These are phyloP conservation scores for Davidsoniella eucalypti DNA, from an alignment of 2,329 filamentous ascomycete species.

Conservation along the genomic window DNA sequence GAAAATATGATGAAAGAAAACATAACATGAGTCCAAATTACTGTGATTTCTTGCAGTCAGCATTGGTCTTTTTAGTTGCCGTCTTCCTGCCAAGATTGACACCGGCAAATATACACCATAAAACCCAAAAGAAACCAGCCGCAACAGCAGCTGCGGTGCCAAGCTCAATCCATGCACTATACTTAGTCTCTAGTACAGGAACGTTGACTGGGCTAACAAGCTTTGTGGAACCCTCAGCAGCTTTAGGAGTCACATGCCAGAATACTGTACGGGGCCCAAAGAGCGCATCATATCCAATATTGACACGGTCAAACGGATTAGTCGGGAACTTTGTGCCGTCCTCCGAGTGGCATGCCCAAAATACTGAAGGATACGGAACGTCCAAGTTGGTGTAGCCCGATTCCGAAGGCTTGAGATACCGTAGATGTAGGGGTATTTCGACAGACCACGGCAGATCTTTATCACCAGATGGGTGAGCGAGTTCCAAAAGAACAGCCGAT, in stretches of 20 bases:
- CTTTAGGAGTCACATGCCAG: conserved; percentile 47
- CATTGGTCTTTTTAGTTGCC: conserved; percentile 15
- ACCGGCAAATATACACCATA: conserved; percentile 37
- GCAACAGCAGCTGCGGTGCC: conserved; percentile 44
- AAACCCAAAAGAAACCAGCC: conserved; percentile 53
- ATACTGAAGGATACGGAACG: conserved; percentile 69
- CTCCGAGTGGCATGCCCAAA: conserved; percentile 71
- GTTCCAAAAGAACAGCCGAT: conserved; percentile 57
- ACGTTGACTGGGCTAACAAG: conserved; percentile 42
- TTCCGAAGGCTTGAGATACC: conserved; percentile 53
- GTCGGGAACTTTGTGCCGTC: conserved; percentile 49
- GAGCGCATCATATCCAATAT: conserved; percentile 70
- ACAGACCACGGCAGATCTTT: conserved; percentile 39
- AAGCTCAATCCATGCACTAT: conserved; percentile 28
- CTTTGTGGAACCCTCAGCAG: neutral
- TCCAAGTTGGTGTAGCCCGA: conserved; percentile 37
- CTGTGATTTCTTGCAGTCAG: conserved; percentile 13
- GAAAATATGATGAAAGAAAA: no score
- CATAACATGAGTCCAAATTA: neutral
- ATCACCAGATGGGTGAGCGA: conserved; percentile 35
- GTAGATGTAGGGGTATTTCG: conserved; percentile 67
- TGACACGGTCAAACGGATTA: conserved; percentile 73
- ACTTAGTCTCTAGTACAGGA: conserved; percentile 45
- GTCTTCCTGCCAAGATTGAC: conserved; percentile 12
- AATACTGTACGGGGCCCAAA: conserved; percentile 67